Evolutionary conservation across 2,329 filamentous ascomycete genomes (phyloP), one percentile per base, ranked within the genome.

Genomic region (Cylindrodendrum hubeiense): DNA sequence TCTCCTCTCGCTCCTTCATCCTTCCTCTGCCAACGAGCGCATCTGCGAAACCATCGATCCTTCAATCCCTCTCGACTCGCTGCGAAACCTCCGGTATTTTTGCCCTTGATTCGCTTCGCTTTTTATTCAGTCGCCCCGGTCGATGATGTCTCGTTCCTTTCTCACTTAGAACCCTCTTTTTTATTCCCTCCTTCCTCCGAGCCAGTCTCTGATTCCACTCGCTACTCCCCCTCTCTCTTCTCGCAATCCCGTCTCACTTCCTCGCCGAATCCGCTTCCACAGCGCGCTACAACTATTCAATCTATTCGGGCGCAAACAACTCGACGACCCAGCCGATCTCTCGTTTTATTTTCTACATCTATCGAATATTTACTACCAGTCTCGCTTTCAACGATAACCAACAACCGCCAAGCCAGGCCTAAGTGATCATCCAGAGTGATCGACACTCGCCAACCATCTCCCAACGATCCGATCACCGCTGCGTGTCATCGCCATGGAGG

Each of bases 121-220:
- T 52, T 69, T 72, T 58, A n/a, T n/a, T 62, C 66, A 62, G 65
- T 74, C 72, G 72, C 72, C 65, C 52, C 59, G 75, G 74, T 73
- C 73, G 78, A 80, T 74, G 68, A 80, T 81, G 79, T 79, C 74
- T 73, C 67, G 73, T 70, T 66, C 71, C 76, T 76, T 69, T 57
- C 67, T 70, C 70, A 71, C 74, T 68, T 75, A 74, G 55, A 70
- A 71, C 73, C 74, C 71, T 74, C 64, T 66, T 33, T 73, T 65
- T 53, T 70, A 70, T 39, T 39, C 53, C 26, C 46, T 54, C 37
- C 43, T 69, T 69, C 70, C 70, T 73, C 69, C 75, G 83, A 85
- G 82, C 83, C 83, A 83, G 83, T 80, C 82, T 84, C 82, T 75
- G 70, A 74, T 76, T 80, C 72, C 82, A 80, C 79, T 84, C 82